phyloP scores from a whole-genome alignment of 352 stramenopile species.

The Nothophytophthora sp. region DNA sequence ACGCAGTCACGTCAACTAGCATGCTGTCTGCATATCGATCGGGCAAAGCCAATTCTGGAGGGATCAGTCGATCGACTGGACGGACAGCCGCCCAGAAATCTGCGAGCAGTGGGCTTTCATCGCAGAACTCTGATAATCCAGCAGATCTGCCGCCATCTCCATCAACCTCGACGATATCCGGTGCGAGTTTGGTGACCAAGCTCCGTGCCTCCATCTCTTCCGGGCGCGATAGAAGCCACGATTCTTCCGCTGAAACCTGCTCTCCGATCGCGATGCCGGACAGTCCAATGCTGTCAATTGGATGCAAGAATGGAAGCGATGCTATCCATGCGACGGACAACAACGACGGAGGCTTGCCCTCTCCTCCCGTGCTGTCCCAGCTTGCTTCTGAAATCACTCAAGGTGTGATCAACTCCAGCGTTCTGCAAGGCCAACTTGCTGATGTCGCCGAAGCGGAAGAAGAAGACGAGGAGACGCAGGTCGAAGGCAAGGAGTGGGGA shows the following conservation, averaged over 20 bases:
- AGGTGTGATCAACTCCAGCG: background rate
- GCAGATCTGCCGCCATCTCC: background rate
- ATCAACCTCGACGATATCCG: constrained; percentile 13
- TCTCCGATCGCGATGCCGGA: background rate
- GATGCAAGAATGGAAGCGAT: background rate
- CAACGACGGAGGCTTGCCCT: background rate
- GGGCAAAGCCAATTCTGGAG: background rate
- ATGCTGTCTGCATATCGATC: background rate
- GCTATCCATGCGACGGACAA: background rate
- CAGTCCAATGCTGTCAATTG: background rate
- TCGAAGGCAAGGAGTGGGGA: too few relatives aligned
- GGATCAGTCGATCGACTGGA: background rate
- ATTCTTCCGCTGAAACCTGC: constrained; percentile 10
- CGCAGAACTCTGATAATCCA: constrained; percentile 3
- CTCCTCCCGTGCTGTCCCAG: too few relatives aligned
- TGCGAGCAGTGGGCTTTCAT: background rate
- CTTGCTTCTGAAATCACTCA: background rate
- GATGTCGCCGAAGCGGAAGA: constrained; percentile 16
- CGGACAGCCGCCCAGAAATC: background rate
- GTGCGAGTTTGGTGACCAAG: constrained; percentile 51
- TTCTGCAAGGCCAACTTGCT: background rate
- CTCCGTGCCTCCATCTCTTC: constrained; percentile 52
- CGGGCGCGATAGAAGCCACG: constrained; percentile 18
- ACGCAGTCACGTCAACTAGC: constrained; percentile 2
- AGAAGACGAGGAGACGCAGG: too few relatives aligned